Base-by-base conservation (phyloP, 768 basidiomycete genomes). In the Leccinum longicurvipes region DNA sequence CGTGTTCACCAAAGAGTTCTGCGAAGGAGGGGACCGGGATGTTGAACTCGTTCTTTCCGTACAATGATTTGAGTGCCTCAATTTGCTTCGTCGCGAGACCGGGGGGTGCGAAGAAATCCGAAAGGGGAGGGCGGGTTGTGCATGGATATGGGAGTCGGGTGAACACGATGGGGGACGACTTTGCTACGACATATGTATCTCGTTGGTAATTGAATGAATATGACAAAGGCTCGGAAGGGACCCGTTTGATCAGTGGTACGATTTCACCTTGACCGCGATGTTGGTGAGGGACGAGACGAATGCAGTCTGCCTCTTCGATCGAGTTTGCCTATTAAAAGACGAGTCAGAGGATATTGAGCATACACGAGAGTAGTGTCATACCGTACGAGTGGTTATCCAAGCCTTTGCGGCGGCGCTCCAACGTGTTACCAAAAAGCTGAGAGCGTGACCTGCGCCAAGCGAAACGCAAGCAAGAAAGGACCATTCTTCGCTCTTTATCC, bases 11-110 rank as follows among this genome's bases (percentile, higher is more conserved):
- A 62, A 99, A 98, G 32, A 99, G 82, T 61, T 93, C 91, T 10
- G 81, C 79, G 68, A 99, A 99, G 1, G 90, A 89, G 7, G 97
- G 97, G 41, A 99, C 91, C 3, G 97, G 97, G 60, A 99, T 98
- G 69, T 97, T 85, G 74, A 98, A 98, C 66, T 92, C 90, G 74
- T 99, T 99, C 63, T 84, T 83, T 54, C 96, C 97, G 67, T 92
- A 99, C 21, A 94, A 77, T 7, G 77, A 76, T 41, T 76, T 73
- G 24, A 91, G 74, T 1, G 77, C 71, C 0, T 81, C 77, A 19
- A 87, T 74, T 28, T 80, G 73, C 1, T 73, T 64, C 0, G 73
- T 62, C 1, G 75, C 61, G 31, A 97, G 77, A 6, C 86, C 82
- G n/a, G 73, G 76, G 1, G 85, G 82, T 24, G 74, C 61, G 41